Conservation (phyloP, 2,329 filamentous ascomycete species). For the Juglanconis oblonga region DNA sequence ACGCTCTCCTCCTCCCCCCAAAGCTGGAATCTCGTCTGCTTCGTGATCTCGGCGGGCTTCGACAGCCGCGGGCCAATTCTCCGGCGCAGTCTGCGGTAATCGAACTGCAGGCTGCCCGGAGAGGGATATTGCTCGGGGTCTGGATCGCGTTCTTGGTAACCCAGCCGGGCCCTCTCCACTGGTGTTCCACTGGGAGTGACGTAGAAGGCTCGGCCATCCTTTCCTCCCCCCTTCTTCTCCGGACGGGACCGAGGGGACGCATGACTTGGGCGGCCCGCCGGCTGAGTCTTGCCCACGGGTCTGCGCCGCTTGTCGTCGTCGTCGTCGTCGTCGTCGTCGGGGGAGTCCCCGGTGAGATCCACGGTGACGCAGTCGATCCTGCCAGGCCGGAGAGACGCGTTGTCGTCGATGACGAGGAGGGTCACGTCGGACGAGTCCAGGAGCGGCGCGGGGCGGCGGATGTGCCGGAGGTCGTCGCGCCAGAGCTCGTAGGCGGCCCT, state of each 20-base stretch:
- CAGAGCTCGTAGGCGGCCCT: background rate
- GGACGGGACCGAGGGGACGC: no score
- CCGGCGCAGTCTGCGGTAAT: background rate
- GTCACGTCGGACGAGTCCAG: background rate
- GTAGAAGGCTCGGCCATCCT: no score
- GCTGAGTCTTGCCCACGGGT: background rate
- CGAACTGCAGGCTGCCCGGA: background rate
- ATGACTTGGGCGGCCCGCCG: background rate
- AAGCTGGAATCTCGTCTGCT: background rate
- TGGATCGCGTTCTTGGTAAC: slow-evolving; percentile 1
- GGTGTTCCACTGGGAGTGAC: no score
- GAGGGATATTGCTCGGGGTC: background rate
- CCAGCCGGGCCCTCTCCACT: no score
- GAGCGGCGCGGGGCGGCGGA: background rate
- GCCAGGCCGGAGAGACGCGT: background rate
- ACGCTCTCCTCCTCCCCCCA: background rate
- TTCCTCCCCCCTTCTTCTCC: no score
- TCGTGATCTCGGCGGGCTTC: background rate
- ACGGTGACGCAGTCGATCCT: background rate
- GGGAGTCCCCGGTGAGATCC: background rate
- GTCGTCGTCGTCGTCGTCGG: background rate
- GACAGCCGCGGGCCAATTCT: background rate
- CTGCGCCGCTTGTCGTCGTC: background rate
- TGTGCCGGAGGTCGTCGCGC: background rate
- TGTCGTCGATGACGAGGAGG: background rate